phyloP scores from a whole-genome alignment of 176 grass and related monocot species.

The Phoenix roebelenii region DNA sequence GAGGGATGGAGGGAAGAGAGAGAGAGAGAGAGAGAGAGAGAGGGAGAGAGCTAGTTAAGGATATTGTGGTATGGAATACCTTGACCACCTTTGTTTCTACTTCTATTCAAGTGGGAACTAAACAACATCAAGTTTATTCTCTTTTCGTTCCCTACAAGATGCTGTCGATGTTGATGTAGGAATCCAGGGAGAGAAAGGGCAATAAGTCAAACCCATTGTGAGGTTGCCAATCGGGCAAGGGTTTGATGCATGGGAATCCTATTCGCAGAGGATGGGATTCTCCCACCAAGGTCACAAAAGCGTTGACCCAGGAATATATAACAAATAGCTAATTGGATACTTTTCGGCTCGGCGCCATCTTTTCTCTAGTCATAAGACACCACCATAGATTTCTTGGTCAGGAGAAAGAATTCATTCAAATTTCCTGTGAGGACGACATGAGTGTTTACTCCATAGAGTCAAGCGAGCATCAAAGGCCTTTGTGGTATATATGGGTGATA shows the following conservation, averaged over 20 bases:
- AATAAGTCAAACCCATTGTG: slow-evolving; percentile 58
- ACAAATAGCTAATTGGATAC: slow-evolving; percentile 3
- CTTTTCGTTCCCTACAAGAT: slow-evolving; percentile 21
- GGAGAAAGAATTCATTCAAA: slow-evolving; percentile 30
- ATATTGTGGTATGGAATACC: background rate
- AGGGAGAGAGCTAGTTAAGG: too few relatives aligned
- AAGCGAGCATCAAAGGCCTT: too few relatives aligned
- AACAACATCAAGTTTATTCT: slow-evolving; percentile 25
- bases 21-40: too few relatives aligned
- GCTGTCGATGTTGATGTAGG: slow-evolving; percentile 39
- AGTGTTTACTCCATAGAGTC: too few relatives aligned
- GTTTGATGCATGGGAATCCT: slow-evolving; percentile 59
- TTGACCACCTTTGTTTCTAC: background rate
- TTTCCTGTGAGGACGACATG: slow-evolving; percentile 34
- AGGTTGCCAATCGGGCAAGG: slow-evolving; percentile 60
- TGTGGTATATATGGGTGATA: too few relatives aligned
- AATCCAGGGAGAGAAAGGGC: slow-evolving; percentile 32
- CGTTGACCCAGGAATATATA: slow-evolving; percentile 88
- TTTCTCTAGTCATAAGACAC: slow-evolving; percentile 47
- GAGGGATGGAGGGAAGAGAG: too few relatives aligned
- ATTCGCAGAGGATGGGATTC: slow-evolving; percentile 86
- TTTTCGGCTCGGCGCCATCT: slow-evolving; percentile 9
- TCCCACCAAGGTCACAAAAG: slow-evolving; percentile 54
- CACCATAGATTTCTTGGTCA: slow-evolving; percentile 39
- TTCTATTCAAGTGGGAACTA: slow-evolving; percentile 9